Conservation (phyloP, 495 filamentous ascomycete genomes). For the Penicillium diatomitis region DNA sequence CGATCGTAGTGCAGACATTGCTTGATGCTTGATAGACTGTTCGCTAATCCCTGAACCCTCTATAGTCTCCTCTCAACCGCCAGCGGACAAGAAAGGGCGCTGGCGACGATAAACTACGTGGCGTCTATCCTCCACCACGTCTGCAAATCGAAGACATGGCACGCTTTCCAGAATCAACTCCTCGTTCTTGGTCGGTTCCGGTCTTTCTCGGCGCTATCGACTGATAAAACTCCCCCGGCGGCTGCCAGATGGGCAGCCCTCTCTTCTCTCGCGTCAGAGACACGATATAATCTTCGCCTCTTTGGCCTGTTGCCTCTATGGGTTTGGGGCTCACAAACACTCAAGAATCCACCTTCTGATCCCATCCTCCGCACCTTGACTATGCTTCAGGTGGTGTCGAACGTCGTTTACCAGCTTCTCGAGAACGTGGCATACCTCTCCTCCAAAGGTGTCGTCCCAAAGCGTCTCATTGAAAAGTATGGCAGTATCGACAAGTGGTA, state of each 20-base stretch:
- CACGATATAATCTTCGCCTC: constrained; percentile 65
- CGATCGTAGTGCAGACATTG: no score
- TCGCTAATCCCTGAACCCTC: neutral
- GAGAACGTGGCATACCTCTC: constrained; percentile 81
- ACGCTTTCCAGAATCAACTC: constrained; percentile 27
- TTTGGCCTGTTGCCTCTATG: constrained; percentile 75
- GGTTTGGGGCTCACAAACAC: constrained; percentile 53
- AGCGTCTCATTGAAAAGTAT: constrained; percentile 46
- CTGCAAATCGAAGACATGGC: constrained; percentile 29
- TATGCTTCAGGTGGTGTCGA: constrained; percentile 57
- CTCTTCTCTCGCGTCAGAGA: constrained; percentile 55
- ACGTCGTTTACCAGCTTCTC: constrained; percentile 62
- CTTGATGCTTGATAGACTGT: no score
- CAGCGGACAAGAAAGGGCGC: constrained; percentile 25
- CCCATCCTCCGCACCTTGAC: constrained; percentile 42
- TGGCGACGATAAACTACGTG: constrained; percentile 32
- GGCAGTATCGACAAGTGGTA: constrained; percentile 46
- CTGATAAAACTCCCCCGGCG: constrained; percentile 15
- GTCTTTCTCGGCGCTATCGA: constrained; percentile 6
- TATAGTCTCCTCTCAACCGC: constrained; percentile 27
- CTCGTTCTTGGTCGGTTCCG: constrained; percentile 30
- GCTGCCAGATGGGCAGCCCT: constrained; percentile 40
- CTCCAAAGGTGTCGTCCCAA: constrained; percentile 43
- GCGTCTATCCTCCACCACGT: constrained; percentile 34
- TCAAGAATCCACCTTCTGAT: constrained; percentile 41